Base-by-base conservation (phyloP, 2,329 filamentous ascomycete species). In the Tolypocladium ovalisporum region DNA sequence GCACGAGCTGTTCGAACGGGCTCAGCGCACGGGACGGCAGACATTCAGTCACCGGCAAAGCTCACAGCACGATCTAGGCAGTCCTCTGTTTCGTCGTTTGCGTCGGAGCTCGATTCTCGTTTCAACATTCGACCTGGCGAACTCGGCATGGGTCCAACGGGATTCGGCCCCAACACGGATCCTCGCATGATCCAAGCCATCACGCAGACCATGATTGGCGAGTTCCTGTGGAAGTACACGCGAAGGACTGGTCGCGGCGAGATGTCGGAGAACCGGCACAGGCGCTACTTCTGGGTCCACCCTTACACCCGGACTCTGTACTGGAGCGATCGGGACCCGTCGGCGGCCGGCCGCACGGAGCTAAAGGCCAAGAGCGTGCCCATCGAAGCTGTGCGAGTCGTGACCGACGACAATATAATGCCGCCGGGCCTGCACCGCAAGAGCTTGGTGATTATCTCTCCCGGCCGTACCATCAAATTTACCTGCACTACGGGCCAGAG, bases 211-310 rank as follows among this genome's bases (percentile, higher is more conserved):
- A 99, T 99, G 94, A 97, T 99, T 68, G 94, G 94, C 57, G 94
- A 99, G 71, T 97, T 93, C 71, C 79, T 99, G 44, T 99, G 94
- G 94, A 99, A 99, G 72, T 99, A 99, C 73, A 99, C 94, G 0
- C 88, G 94, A 66, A 96, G 94, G 76, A 81, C 92, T 59, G 92
- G 91, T n/a, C 87, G 93, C 29, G 88, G 86, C 56, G 89, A 91
- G 61, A 85, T 96, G 73, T 97, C 92, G 0, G 88, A 86, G 64
- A 96, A 92, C 57, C 84, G 94, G 55, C 94, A 99, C 72, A 85
- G 90, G 60, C 86, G 94, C 36, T 99, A 97, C 79, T 99, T 99
- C 80, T 99, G 94, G 94, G 90, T 99, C 27, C 94, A 99, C 69
- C 94, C 94, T 0, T 99, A 97, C 73, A 99, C 93, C 3, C 84